phyloP scores from a whole-genome alignment of 2,329 filamentous ascomycete species.

The Fusarium sp. region DNA sequence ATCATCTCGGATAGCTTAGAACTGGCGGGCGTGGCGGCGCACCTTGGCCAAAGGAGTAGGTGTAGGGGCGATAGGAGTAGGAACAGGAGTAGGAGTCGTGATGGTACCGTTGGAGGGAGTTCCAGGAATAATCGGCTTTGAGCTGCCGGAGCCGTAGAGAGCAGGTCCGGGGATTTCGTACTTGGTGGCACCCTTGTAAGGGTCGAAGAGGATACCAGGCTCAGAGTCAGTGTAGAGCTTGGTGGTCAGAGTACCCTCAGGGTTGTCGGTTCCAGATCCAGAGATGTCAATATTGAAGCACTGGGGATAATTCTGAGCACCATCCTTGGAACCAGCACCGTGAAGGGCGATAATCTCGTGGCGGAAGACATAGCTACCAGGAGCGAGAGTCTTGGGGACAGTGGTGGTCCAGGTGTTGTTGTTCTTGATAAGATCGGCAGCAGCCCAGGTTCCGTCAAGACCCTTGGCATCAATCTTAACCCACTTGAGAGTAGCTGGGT shows the following conservation, averaged over 20 bases:
- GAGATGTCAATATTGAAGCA: constrained; percentile 54
- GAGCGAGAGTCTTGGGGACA: constrained; percentile 54
- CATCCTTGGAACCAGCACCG: constrained; percentile 49
- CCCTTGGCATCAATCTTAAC: constrained; percentile 75
- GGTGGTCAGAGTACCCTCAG: constrained; percentile 52
- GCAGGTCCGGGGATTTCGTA: constrained; percentile 51
- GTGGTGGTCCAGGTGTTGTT: constrained; percentile 54
- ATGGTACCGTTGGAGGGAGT: constrained; percentile 16
- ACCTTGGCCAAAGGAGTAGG: constrained; percentile 17
- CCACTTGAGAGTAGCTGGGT: constrained; percentile 67
- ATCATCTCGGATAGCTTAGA: constrained; percentile 22
- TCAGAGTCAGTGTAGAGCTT: constrained; percentile 51
- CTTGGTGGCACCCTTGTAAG: constrained; percentile 45
- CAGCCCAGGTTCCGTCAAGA: constrained; percentile 55
- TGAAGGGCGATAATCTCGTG: constrained; percentile 68
- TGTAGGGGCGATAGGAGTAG: constrained; percentile 22
- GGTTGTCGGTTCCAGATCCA: constrained; percentile 55
- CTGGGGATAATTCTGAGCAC: constrained; percentile 41
- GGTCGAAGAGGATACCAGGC: constrained; percentile 52
- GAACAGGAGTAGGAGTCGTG: constrained; percentile 17
- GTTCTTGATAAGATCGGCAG: constrained; percentile 60
- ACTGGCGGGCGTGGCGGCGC: constrained; percentile 43
- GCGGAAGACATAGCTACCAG: constrained; percentile 63
- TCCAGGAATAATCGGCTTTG: constrained; percentile 23
- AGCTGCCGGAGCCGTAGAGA: constrained; percentile 42